phyloP scores from a whole-genome alignment of 2,329 filamentous ascomycete genomes.

The Zarea fungicola region DNA sequence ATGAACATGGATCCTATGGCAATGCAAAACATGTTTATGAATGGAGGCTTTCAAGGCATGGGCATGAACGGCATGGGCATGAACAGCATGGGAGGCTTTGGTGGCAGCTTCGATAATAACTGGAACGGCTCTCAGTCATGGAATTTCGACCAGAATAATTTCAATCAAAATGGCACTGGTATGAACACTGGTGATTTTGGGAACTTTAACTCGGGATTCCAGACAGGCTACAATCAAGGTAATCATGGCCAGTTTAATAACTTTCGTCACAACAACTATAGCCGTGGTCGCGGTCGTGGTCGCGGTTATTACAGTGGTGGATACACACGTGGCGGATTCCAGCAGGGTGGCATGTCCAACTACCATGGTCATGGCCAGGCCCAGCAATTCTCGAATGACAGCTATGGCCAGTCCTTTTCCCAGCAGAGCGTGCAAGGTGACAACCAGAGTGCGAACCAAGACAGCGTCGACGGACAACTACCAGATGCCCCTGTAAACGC shows the following conservation, averaged over 20 bases:
- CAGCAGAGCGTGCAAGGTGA: conserved; percentile 23
- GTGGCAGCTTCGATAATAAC: conserved; percentile 67
- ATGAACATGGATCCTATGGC: conserved; percentile 80
- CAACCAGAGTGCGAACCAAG: conserved; percentile 5
- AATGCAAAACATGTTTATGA: conserved; percentile 76
- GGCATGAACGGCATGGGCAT: conserved; percentile 68
- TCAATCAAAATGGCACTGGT: conserved; percentile 78
- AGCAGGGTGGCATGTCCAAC: conserved; percentile 38
- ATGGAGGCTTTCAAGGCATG: conserved; percentile 72
- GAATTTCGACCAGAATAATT: conserved; percentile 85
- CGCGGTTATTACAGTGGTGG: conserved; percentile 54
- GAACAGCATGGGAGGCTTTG: conserved; percentile 71
- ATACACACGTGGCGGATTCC: conserved; percentile 51
- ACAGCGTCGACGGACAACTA: conserved; percentile 5
- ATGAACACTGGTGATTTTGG: conserved; percentile 78
- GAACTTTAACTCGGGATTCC: conserved; percentile 71
- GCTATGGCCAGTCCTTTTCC: background rate
- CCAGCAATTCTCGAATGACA: conserved; percentile 11
- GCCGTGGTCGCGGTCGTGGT: conserved; percentile 60
- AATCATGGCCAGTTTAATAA: conserved; percentile 82
- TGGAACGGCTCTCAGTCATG: conserved; percentile 78
- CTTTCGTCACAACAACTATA: conserved; percentile 65
- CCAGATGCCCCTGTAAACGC: conserved; percentile 55
- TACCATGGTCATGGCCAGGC: conserved; percentile 31
- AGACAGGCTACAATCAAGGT: conserved; percentile 75